A percentile compares a stretch with the other conserved stretches of the same genome.
Conservation (phyloP, 2,329 filamentous ascomycete genomes). For the Dothidotthia symphoricarpi region DNA sequence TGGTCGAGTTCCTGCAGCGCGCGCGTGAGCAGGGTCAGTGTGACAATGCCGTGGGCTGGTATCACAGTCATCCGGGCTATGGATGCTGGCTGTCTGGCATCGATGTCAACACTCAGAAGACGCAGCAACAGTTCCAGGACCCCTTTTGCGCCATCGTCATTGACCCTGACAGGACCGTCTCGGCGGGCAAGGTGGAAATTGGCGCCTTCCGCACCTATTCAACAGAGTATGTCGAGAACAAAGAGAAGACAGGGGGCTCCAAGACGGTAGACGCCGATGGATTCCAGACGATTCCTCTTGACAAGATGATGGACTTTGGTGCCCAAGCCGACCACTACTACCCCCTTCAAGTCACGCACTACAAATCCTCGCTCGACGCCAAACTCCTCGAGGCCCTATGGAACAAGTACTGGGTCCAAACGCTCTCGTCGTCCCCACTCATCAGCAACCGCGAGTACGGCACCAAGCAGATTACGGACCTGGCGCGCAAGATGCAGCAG, state of each 20-base stretch:
- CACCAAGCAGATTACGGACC: conserved; percentile 86
- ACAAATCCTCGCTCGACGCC: conserved; percentile 87
- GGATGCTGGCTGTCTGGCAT: conserved; percentile 98
- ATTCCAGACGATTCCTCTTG: conserved; percentile 78
- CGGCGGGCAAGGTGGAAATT: conserved; percentile 92
- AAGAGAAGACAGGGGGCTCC: conserved; percentile 40
- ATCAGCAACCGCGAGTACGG: conserved; percentile 91
- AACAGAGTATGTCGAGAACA: conserved; percentile 57
- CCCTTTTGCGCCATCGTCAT: conserved; percentile 96
- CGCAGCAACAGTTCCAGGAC: conserved; percentile 82
- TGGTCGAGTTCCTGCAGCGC: conserved; percentile 77
- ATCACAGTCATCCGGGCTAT: conserved; percentile 95
- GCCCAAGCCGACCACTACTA: conserved; percentile 92
- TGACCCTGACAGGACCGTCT: conserved; percentile 93
- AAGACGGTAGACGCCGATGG: conserved; percentile 53
- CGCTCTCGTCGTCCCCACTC: conserved; percentile 84
- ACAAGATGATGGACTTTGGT: conserved; percentile 93
- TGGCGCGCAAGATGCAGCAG: conserved; percentile 77
- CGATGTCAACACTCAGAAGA: conserved; percentile 83
- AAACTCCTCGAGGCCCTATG: conserved; percentile 85
- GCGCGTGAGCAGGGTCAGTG: conserved; percentile 73
- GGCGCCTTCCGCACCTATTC: conserved; percentile 94
- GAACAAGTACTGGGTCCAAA: conserved; percentile 99
- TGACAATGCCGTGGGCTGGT: conserved; percentile 97
- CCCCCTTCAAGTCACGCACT: conserved; percentile 84